These are phyloP conservation scores for Takashimella koratensis DNA, from an alignment of 1,284 basidiomycete species.

Conservation along the genomic window DNA sequence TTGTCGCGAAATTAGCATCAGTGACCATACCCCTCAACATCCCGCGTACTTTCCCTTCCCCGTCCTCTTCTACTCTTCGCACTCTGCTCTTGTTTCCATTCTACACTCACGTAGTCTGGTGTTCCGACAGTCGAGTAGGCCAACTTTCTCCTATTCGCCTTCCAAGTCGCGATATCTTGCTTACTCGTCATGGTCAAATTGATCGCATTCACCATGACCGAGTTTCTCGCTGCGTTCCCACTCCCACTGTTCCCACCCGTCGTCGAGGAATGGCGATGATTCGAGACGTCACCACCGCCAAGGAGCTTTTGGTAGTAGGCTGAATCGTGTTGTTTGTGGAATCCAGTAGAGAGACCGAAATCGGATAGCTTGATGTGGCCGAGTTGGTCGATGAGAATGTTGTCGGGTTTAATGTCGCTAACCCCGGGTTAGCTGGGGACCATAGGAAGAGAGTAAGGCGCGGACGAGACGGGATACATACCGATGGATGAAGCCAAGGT, in stretches of 20 bases:
- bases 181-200: conserved; percentile 88
- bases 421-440: neutral
- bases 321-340: conserved; percentile 91
- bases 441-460: neutral
- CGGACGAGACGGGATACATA: conserved; percentile 44
- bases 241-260: conserved; percentile 1
- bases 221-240: conserved; percentile 62
- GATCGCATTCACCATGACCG: conserved; percentile 92
- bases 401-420: conserved; percentile 95
- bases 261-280: conserved; percentile 22
- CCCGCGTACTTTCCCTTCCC: too few species aligned
- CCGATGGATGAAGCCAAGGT: conserved; percentile 98
- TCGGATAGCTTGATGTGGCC: conserved; percentile 95
- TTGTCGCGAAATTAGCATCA: too few species aligned
- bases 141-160: conserved; percentile 93
- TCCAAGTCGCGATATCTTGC: conserved; percentile 97
- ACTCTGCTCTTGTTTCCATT: neutral
- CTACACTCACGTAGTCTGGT: conserved; percentile 72
- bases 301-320: conserved; percentile 92
- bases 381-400: conserved; percentile 91
- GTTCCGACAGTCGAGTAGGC: conserved; percentile 98
- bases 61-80: neutral
- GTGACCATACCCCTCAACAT: too few species aligned
- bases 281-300: conserved; percentile 54
- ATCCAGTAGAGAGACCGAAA: conserved; percentile 90